These are phyloP conservation scores for Xylaria sp. DNA, from an alignment of 2,329 filamentous ascomycete genomes.

Conservation along the genomic window DNA sequence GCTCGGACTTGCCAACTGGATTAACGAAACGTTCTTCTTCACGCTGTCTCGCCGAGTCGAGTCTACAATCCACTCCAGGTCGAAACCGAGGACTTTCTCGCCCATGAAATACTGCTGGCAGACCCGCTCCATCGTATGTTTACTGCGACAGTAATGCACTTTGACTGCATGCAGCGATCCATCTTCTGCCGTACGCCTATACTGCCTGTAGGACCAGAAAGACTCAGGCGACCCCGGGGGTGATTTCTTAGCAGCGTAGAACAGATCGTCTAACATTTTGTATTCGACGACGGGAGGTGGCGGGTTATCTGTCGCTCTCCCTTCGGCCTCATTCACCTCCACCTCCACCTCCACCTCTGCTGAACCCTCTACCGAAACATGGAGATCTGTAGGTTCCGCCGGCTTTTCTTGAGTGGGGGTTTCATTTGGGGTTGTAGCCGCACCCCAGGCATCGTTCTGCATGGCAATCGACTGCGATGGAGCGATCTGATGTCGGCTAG, in stretches of 20 bases:
- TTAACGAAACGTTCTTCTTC: conserved; percentile 78
- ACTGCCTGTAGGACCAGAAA: conserved; percentile 76
- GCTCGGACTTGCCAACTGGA: conserved; percentile 82
- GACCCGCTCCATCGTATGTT: conserved; percentile 73
- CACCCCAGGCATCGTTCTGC: background rate
- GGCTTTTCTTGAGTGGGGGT: background rate
- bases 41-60: conserved; percentile 59
- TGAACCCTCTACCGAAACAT: background rate
- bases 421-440: background rate
- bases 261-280: conserved; percentile 59
- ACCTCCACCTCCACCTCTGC: background rate
- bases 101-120: conserved; percentile 71
- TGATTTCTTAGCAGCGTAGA: conserved; percentile 60
- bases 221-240: conserved; percentile 58
- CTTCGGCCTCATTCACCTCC: conserved; percentile 3
- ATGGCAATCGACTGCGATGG: conserved; percentile 10
- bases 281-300: conserved; percentile 56
- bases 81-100: conserved; percentile 82
- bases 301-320: conserved; percentile 43
- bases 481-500: conserved; percentile 8
- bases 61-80: conserved; percentile 82
- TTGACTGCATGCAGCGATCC: conserved; percentile 63
- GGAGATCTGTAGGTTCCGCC: background rate
- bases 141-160: conserved; percentile 81
- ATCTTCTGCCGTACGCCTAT: conserved; percentile 63